Evolutionary conservation across 2,329 filamentous ascomycete genomes (phyloP), one percentile per base, ranked within the genome.

Genomic region (Lecanicillium sp.): DNA sequence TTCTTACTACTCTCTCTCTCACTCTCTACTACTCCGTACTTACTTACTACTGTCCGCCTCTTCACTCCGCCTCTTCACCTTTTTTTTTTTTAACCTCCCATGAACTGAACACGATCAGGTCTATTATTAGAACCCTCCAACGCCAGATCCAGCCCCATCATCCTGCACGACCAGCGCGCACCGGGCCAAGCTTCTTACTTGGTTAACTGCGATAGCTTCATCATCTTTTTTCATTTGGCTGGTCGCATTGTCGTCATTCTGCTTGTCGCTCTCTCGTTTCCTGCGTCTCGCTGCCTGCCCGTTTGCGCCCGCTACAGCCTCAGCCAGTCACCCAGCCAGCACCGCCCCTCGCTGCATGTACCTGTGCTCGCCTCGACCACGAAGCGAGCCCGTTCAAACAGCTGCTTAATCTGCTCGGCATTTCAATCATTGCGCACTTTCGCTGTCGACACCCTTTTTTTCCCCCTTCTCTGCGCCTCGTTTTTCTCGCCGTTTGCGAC

Each of bases 91-190:
- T 45, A 41, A 30, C 49, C 43, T 49, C 47, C 58, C 57, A 59
- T 52, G 44, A 40, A 46, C 60, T 66, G 64, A 69, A 67, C 69
- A 70, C 65, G 64, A 70, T 68, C 64, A 59, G 58, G 55, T 69
- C 71, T 74, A 74, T 73, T 70, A 71, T 73, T 74, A 73, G 71
- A 67, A 74, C 60, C 69, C 68, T 64, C 66, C 65, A 68, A 58
- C 67, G 64, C 67, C 68, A 70, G 68, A 69, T 72, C 68, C 70
- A 72, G 69, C 71, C 71, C 70, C 71, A 71, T 60, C 54, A 54
- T 56, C 53, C 60, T 61, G 59, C 60, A 56, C 54, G 51, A 53
- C 53, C 52, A 48, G 44, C 29, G n/a, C 24, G 27, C 29, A 15
- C 37, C 45, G 21, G 19, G 32, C 23, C 43, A 36, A 33, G 29